Evolutionary conservation across 768 basidiomycete species (phyloP).

Genomic region (Calocybe cyanea): DNA sequence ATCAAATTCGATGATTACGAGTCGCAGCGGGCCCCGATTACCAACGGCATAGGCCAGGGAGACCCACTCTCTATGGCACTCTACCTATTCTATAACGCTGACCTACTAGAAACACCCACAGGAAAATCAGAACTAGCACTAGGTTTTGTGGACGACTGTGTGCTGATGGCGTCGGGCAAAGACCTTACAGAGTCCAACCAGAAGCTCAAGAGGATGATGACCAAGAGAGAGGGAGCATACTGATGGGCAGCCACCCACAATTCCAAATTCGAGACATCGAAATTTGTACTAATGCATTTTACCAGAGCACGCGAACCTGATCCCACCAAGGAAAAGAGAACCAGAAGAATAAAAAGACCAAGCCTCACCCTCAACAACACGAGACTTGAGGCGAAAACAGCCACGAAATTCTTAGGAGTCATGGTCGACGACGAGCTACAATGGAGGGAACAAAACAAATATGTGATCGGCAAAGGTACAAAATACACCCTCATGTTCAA

Average conservation of each 20-base stretch:
- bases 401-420: conserved; percentile 14
- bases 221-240: background rate
- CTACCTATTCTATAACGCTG: conserved; percentile 22
- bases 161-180: conserved; percentile 2
- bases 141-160: conserved; percentile 18
- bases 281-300: background rate
- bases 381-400: background rate
- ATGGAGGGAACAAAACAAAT: conserved; percentile 13
- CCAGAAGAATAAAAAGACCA: background rate
- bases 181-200: conserved; percentile 4
- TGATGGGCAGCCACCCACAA: background rate
- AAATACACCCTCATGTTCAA: conserved; percentile 1
- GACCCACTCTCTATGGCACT: conserved; percentile 19
- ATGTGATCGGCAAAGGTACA: conserved; percentile 10
- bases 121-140: conserved; percentile 3
- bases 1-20: conserved; percentile 23
- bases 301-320: background rate
- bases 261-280: background rate
- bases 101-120: conserved; percentile 15
- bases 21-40: conserved; percentile 13
- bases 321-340: background rate
- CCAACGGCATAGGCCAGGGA: conserved; percentile 23
- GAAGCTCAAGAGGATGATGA: conserved; percentile 13
- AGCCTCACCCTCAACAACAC: background rate
- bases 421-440: conserved; percentile 13